Evolutionary conservation across 495 filamentous ascomycete species (phyloP), one percentile per base, ranked within the genome.

Genomic region (Penicillium desertorum): DNA sequence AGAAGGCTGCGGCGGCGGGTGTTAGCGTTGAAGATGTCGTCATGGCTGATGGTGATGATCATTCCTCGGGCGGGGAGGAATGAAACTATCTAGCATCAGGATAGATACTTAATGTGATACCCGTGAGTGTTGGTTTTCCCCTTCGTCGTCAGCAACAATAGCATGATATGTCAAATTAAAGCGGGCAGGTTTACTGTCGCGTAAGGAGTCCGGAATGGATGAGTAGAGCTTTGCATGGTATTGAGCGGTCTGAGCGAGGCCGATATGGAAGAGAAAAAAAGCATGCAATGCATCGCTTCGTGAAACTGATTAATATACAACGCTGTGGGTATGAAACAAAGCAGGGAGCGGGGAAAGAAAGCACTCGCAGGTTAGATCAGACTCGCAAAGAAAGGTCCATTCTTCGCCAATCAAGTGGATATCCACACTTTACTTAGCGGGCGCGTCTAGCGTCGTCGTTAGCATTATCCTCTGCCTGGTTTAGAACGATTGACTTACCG

Each of bases 1-100:
- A 64, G 53, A 78, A 79, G 56, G 75, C 74, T 50, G 73, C 74
- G 0, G 61, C 69, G 23, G 70, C 64, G 1, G 53, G 53, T 47
- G 23, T 55, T 20, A 46, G 43, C 29, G 53, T 47, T 4, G 60
- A 61, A 30, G 68, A 57, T n/a, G 4, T 53, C 9, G 36, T 27
- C 1, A 43, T 43, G 50, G 56, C 32, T 51, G 59, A 32, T 22
- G 58, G 48, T 41, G 63, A 25, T 11, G 69, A 64, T 61, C 65
- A 50, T 50, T 63, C 60, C 0, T 56, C 63, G 2, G 45, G 45
- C 0, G 52, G 46, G 6, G 60, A 63, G 0, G 60, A 65, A 44
- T 65, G 52, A 56, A 43, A 9, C 20, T n/a, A 23, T n/a, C 10
- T 30, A 44, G 27, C 37, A 17, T 12, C n/a, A 43, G 23, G 29